Base-by-base conservation (phyloP, 148 eudicot species). In the Pouteria glomerata region DNA sequence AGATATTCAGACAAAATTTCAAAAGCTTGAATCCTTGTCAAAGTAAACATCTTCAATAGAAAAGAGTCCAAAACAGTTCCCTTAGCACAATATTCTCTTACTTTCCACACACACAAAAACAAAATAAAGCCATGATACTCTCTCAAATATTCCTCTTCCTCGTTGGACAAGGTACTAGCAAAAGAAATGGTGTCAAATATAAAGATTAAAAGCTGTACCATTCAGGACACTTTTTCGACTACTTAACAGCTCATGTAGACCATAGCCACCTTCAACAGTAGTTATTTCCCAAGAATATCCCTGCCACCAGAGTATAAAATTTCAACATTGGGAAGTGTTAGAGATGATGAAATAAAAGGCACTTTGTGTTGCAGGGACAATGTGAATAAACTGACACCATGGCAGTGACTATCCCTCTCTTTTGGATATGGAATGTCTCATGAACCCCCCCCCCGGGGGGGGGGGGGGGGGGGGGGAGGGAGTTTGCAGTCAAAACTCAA, bases 261-360 rank as follows among this genome's bases (percentile, higher is more conserved):
- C 99, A 73, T 88, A 84, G 77, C 99, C 99, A 35, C 99, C 99
- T 82, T 96, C 99, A 53, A 78, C 92, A 15, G 97, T 92, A 50
- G 97, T 96, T 72, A 96, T 88, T 82, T 96, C 99, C 96, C 94
- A 87, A 14, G 99, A 83, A 82, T 96, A 96, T 33, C 99, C 97
- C 99, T 96, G 83, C 69, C 53, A 64, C 45, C 70, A 78, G 57
- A 73, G 55, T 35, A 66, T 37, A 44, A 59, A 45, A 4, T 30
- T 61, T 57, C 51, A 53, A 73, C 47, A 72, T 63, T 45, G 53
- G 7, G 21, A 57, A 57, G n/a, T n/a, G 10, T 37, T 18, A 42
- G 35, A 24, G 48, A 41, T 11, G 11, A 57, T 65, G 56, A 64
- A 37, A 55, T 56, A 51, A 42, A 29, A 39, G 52, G 64, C 63